Evolutionary conservation across 2,329 filamentous ascomycete species (phyloP).

Genomic region (Bertia moriformis): DNA sequence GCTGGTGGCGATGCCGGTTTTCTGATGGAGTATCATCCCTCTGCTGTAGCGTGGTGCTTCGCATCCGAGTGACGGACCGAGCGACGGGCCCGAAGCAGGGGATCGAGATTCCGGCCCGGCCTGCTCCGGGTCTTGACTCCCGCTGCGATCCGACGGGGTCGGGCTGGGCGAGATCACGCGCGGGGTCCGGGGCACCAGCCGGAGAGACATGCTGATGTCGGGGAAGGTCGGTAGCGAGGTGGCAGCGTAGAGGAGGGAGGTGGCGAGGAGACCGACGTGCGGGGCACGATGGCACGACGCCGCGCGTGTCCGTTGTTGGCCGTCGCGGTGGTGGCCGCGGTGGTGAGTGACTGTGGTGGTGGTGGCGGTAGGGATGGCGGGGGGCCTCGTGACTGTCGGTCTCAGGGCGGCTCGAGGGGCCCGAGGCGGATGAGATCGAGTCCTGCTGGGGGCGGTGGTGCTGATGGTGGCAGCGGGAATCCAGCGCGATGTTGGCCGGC

Average conservation of each 20-base stretch:
- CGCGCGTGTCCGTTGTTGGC: no score
- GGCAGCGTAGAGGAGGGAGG: not conserved
- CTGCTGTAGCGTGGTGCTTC: conserved; percentile 37
- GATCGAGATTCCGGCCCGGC: conserved; percentile 38
- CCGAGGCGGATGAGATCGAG: no score
- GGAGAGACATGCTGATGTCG: conserved; percentile 29
- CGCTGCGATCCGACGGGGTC: conserved; percentile 42
- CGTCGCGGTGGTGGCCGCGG: no score
- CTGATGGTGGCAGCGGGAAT: no score
- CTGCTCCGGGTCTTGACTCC: conserved; percentile 21
- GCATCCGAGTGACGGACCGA: conserved; percentile 52
- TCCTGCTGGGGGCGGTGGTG: no score
- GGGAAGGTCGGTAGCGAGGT: conserved; percentile 8
- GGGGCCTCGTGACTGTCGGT: no score
- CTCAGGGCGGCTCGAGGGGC: no score
- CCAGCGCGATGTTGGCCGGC: no score
- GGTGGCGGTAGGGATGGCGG: no score
- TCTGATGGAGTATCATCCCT: no score
- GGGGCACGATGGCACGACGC: no score
- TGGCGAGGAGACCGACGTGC: not conserved
- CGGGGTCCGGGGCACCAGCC: conserved; percentile 59
- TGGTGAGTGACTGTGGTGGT: no score
- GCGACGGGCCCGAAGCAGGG: conserved; percentile 60
- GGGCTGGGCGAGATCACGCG: conserved; percentile 84
- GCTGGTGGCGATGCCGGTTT: conserved; percentile 29